Evolutionary conservation across 441 rosid genomes (phyloP).

Genomic region (Eruca vesicaria): DNA sequence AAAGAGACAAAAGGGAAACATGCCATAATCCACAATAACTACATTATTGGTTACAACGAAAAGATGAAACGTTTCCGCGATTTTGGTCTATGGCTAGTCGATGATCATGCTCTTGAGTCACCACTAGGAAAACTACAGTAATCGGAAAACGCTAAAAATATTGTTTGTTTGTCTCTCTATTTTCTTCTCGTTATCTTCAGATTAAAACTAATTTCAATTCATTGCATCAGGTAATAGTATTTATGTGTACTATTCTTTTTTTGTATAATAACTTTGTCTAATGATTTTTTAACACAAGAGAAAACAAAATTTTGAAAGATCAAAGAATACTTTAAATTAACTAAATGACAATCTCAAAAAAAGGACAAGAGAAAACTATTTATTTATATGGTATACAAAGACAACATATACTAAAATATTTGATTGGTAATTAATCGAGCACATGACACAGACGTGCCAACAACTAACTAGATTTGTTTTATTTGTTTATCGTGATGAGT

Average conservation of each 20-base stretch:
- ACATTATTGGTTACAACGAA: background rate
- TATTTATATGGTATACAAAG: background rate
- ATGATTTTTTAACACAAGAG: background rate
- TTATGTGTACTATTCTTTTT: background rate
- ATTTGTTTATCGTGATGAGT: background rate
- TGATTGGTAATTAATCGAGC: background rate
- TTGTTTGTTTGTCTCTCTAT: background rate
- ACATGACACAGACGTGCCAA: conserved; percentile 7
- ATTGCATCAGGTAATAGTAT: background rate
- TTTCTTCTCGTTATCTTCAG: background rate
- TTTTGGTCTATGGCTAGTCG: background rate
- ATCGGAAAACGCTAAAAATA: background rate
- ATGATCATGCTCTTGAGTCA: background rate
- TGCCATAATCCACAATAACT: conserved; percentile 5
- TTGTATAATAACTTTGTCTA: background rate
- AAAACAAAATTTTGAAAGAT: background rate
- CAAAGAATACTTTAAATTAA: background rate
- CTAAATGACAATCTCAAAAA: background rate
- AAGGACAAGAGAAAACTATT: background rate
- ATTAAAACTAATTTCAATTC: background rate
- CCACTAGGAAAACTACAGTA: background rate
- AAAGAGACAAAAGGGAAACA: background rate
- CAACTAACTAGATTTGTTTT: background rate
- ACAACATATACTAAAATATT: background rate
- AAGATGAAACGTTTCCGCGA: background rate